A percentile compares a stretch with the other conserved stretches of the same genome.
These are phyloP conservation scores for Hyaloperonospora arabidopsidis DNA, from an alignment of 352 stramenopile species.

Conservation along the genomic window DNA sequence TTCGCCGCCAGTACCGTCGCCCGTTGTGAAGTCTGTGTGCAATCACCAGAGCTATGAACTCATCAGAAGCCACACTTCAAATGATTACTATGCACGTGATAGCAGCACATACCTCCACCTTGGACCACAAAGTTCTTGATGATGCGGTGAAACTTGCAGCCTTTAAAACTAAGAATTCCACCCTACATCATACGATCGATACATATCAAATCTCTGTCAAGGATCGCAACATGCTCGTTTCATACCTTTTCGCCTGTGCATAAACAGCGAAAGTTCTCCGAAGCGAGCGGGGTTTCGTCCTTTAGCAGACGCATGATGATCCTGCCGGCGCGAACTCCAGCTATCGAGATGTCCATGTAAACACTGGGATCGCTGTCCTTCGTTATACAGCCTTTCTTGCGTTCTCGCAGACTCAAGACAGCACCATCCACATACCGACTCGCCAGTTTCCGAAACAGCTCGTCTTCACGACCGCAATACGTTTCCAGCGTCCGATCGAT, in stretches of 20 bases:
- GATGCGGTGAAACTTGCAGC: slow-evolving; percentile 86
- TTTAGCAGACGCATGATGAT: slow-evolving; percentile 94
- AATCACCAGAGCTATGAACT: slow-evolving; percentile 3
- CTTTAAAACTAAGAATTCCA: slow-evolving; percentile 72
- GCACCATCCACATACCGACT: slow-evolving; percentile 46
- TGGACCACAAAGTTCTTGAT: slow-evolving; percentile 91
- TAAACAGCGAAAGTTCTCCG: slow-evolving; percentile 91
- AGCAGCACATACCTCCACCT: slow-evolving; percentile 41
- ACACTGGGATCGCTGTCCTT: slow-evolving; percentile 77
- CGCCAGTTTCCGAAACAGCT: slow-evolving; percentile 60
- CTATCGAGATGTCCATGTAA: slow-evolving; percentile 93
- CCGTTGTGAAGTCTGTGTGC: slow-evolving; percentile 43
- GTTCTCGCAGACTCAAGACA: slow-evolving; percentile 28
- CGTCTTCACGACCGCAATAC: slow-evolving; percentile 51
- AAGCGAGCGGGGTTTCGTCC: slow-evolving; percentile 89
- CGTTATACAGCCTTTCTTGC: slow-evolving; percentile 47
- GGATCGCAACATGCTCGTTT: not conserved
- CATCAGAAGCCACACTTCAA: not conserved
- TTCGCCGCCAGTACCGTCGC: slow-evolving; percentile 66
- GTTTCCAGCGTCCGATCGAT: slow-evolving; percentile 50
- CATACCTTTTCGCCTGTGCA: slow-evolving; percentile 75
- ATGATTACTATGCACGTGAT: too few relatives aligned
- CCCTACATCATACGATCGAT: slow-evolving; percentile 9
- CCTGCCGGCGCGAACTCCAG: slow-evolving; percentile 64
- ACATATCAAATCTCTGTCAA: slow-evolving; percentile 1